Percentiles rank a stretch among this genome's conserved stretches.
These are phyloP conservation scores for Sambucus nigra DNA, from an alignment of 129 eudicot species.

Conservation along the genomic window DNA sequence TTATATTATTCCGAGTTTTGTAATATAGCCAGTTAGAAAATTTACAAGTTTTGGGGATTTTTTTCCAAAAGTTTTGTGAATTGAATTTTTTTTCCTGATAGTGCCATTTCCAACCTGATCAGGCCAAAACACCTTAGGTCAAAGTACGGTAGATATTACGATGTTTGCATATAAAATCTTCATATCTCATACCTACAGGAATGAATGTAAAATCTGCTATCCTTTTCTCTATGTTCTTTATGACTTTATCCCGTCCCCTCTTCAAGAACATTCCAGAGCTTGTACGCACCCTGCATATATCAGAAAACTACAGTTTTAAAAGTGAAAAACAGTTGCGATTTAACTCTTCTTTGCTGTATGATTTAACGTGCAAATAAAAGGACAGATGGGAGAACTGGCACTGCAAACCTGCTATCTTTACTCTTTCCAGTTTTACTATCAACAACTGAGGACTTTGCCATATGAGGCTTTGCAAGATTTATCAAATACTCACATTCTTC, in stretches of 20 bases:
- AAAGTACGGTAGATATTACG: too few relatives aligned
- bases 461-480: slow-evolving; percentile 77
- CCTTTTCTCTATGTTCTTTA: slow-evolving; percentile 74
- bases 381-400: slow-evolving; percentile 5
- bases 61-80: too few relatives aligned
- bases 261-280: slow-evolving; percentile 86
- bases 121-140: too few relatives aligned
- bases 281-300: slow-evolving; percentile 70
- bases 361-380: slow-evolving; percentile 1
- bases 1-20: too few relatives aligned
- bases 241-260: slow-evolving; percentile 75
- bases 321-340: neutral
- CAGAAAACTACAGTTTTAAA: slow-evolving; percentile 1
- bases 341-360: neutral
- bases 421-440: slow-evolving; percentile 95
- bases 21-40: too few relatives aligned
- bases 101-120: too few relatives aligned
- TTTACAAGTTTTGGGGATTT: too few relatives aligned
- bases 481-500: slow-evolving; percentile 93
- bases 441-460: slow-evolving; percentile 89
- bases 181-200: slow-evolving; percentile 60
- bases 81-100: too few relatives aligned
- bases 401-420: slow-evolving; percentile 87
- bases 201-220: slow-evolving; percentile 87
- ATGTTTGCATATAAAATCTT: too few relatives aligned